Evolutionary conservation across 2,329 filamentous ascomycete species (phyloP).

Genomic region (Pseudogymnoascus pannorum): DNA sequence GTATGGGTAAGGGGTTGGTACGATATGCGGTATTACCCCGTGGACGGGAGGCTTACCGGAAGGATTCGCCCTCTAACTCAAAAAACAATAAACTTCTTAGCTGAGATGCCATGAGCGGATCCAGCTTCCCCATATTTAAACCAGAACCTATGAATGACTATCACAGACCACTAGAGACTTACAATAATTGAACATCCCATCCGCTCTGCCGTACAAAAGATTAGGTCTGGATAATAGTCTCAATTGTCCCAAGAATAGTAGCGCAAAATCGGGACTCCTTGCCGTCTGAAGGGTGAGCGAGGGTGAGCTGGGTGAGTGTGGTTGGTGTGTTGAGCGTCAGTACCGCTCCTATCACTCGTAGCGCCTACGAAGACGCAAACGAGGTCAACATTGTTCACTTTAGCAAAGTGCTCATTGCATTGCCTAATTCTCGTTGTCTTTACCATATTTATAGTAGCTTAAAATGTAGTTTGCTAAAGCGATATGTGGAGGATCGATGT

Average conservation of each 20-base stretch:
- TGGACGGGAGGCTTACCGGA: not conserved
- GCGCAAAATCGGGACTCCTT: no score
- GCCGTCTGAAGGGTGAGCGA: no score
- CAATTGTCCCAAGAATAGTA: no score
- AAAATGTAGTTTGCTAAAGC: not conserved
- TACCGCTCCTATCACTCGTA: conserved; percentile 44
- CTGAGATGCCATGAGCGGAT: no score
- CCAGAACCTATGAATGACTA: no score
- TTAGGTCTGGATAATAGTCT: no score
- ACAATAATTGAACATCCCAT: no score
- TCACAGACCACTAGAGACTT: no score
- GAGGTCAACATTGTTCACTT: conserved; percentile 24
- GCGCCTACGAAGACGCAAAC: conserved; percentile 44
- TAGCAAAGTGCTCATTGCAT: conserved; percentile 10
- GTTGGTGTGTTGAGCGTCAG: no score
- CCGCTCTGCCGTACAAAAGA: no score
- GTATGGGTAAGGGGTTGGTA: not conserved
- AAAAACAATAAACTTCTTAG: not conserved
- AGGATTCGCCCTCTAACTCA: not conserved
- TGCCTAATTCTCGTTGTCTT: not conserved
- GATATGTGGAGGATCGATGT: not conserved
- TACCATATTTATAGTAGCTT: conserved; percentile 16
- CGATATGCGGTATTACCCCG: not conserved
- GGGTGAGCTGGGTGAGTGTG: no score
- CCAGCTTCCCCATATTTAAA: no score